Percentiles rank a stretch among this genome's conserved stretches.
Evolutionary conservation across 257 asterid genomes (phyloP).

Genomic region (Scutellaria barbata): DNA sequence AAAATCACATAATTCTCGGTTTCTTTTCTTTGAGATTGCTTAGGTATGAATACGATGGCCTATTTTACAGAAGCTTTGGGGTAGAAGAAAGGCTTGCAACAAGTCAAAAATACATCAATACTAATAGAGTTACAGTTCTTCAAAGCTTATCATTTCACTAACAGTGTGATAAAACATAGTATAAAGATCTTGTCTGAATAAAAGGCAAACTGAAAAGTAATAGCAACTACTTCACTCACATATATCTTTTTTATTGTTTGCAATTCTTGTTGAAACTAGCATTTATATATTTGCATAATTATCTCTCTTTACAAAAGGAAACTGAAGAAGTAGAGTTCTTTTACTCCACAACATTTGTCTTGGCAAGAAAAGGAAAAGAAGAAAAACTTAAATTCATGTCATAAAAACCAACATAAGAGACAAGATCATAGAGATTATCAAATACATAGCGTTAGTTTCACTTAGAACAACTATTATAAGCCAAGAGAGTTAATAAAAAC

Average conservation of each 20-base stretch:
- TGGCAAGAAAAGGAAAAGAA: not conserved
- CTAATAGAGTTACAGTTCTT: not conserved
- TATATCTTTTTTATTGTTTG: not conserved
- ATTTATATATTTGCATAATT: not conserved
- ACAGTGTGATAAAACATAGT: not conserved
- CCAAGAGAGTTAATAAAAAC: not conserved
- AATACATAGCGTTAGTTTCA: too few species aligned
- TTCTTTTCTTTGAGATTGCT: too few species aligned
- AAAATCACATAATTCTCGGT: too few species aligned
- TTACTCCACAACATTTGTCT: slow-evolving; percentile 4
- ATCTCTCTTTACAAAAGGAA: not conserved
- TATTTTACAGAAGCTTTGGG: not conserved
- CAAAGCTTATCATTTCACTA: not conserved
- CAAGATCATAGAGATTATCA: not conserved
- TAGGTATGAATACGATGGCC: not conserved
- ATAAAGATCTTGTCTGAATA: not conserved
- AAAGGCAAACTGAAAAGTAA: not conserved
- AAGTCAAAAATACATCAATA: not conserved
- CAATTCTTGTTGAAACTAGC: not conserved
- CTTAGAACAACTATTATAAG: not conserved
- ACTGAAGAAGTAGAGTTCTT: not conserved
- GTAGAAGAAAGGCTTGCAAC: not conserved
- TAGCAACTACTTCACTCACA: not conserved
- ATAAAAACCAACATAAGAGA: not conserved
- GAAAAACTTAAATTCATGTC: too few species aligned